Evolutionary conservation across 2,329 filamentous ascomycete genomes (phyloP).

Genomic region (Pseudocercospora eumusae): DNA sequence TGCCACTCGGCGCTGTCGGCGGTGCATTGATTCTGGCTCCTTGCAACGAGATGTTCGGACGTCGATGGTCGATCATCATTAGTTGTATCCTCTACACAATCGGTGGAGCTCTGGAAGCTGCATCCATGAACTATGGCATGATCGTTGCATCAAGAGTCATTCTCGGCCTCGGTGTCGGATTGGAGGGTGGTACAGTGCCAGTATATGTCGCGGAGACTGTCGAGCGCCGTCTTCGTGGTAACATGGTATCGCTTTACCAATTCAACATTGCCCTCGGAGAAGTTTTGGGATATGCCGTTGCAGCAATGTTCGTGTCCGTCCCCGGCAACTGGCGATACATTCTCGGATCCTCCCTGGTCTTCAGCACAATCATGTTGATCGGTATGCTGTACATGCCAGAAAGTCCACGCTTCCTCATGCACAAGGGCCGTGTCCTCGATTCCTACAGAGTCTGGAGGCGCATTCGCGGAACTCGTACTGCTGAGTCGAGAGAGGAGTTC

Average conservation of each 20-base stretch:
- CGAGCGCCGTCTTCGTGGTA: conserved; percentile 66
- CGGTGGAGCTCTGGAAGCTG: conserved; percentile 68
- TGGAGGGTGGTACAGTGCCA: conserved; percentile 73
- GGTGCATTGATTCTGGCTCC: conserved; percentile 68
- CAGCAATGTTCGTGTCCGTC: conserved; percentile 71
- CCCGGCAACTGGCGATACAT: conserved; percentile 73
- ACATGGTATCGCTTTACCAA: conserved; percentile 72
- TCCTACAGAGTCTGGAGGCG: conserved; percentile 71
- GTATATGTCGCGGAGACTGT: conserved; percentile 75
- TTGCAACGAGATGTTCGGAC: conserved; percentile 66
- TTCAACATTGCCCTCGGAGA: conserved; percentile 75
- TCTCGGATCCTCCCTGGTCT: conserved; percentile 69
- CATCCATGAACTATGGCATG: conserved; percentile 69
- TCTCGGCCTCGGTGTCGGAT: conserved; percentile 68
- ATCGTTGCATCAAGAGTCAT: conserved; percentile 69
- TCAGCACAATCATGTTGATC: conserved; percentile 61
- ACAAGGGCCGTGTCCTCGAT: conserved; percentile 62
- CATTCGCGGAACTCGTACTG: conserved; percentile 61
- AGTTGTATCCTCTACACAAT: conserved; percentile 70
- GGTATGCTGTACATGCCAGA: conserved; percentile 73
- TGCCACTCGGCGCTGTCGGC: conserved; percentile 70
- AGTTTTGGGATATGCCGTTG: conserved; percentile 71
- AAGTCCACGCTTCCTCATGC: conserved; percentile 68
- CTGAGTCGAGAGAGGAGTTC: conserved; percentile 67
- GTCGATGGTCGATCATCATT: conserved; percentile 68